Percentiles rank a stretch among this genome's conserved stretches.
Evolutionary conservation across 2,329 filamentous ascomycete species (phyloP).

Genomic region (Alternaria conjuncta): DNA sequence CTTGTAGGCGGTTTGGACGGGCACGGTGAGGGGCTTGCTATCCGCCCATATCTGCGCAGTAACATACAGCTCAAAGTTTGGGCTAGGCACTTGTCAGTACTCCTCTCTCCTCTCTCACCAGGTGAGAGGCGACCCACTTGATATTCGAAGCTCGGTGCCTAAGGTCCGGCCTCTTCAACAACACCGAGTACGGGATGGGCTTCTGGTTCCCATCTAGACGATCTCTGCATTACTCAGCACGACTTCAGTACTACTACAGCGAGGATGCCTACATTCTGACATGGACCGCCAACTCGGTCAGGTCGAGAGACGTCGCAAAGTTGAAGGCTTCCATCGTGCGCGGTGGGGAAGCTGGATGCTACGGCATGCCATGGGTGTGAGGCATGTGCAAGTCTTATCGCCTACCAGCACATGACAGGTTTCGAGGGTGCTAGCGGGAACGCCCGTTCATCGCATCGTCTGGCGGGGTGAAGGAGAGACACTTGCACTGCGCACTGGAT

Average conservation of each 20-base stretch:
- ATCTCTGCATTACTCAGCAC: constrained; percentile 59
- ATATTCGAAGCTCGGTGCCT: constrained; percentile 87
- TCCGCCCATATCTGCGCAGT: constrained; percentile 95
- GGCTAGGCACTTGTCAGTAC: constrained; percentile 54
- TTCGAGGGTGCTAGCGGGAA: neutral
- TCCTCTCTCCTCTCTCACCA: neutral
- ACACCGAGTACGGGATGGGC: constrained; percentile 75
- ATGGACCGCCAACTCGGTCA: constrained; percentile 71
- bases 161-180: constrained; percentile 79
- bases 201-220: constrained; percentile 80
- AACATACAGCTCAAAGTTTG: constrained; percentile 87
- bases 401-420: constrained; percentile 3
- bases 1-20: constrained; percentile 91
- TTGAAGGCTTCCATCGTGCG: constrained; percentile 88
- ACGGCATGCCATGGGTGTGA: constrained; percentile 31
- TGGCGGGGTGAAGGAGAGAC: constrained; percentile 15
- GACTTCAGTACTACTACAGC: neutral
- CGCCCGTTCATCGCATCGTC: neutral
- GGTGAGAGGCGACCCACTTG: constrained; percentile 57
- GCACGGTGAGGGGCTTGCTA: constrained; percentile 91
- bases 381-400: constrained; percentile 2
- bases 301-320: constrained; percentile 86
- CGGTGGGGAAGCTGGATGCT: constrained; percentile 26
- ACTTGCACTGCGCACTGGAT: neutral
- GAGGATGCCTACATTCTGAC: constrained; percentile 64